Base-by-base conservation (phyloP, 176 grass and related monocot species). In the Carex littledalei region DNA sequence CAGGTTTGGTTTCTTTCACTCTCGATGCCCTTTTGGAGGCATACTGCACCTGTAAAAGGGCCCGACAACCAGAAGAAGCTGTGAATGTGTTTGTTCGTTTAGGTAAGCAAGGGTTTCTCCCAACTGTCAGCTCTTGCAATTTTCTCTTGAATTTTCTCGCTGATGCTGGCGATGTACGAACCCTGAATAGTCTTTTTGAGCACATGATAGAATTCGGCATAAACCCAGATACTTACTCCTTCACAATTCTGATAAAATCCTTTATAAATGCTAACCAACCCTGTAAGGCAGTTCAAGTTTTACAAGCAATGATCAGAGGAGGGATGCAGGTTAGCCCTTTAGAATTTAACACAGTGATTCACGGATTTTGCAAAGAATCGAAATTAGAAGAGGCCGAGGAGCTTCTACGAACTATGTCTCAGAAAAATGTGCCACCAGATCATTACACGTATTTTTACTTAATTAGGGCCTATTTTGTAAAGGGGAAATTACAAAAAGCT, bases 271-370 rank as follows among this genome's bases (percentile, higher is more conserved):
- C 83, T 39, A 88, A 87, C 15, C 85, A 97, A 69, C 77, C 59
- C 11, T 61, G 85, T 18, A 56, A 87, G 52, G 89, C 90, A 75
- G 78, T 90, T 54, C 12, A 67, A 83, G 66, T 91, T 67, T 89
- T 91, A 8, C 74, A 91, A 88, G 58, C 87, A 79, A 87, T 90
- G n/a, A 35, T 49, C 8, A 86, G 82, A 75, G 63, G 84, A 20
- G 88, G 78, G 18, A 13, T 94, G 20, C 49, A 47, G 39, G 79
- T 92, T 62, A 85, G 86, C 32, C 32, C 86, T 67, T 75, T 91
- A 15, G 81, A 87, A 62, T 94, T 92, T 90, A 92, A 97, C 84
- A 90, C 81, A 71, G 84, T 97, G 77, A 91, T 97, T 74, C 73
- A 68, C 85, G 84, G 90, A 22, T 82, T 97, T 22, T 97, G 87